A percentile compares a stretch with the other conserved stretches of the same genome.
These are phyloP conservation scores for Davidsoniella eucalypti DNA, from an alignment of 2,329 filamentous ascomycete species.

Conservation along the genomic window DNA sequence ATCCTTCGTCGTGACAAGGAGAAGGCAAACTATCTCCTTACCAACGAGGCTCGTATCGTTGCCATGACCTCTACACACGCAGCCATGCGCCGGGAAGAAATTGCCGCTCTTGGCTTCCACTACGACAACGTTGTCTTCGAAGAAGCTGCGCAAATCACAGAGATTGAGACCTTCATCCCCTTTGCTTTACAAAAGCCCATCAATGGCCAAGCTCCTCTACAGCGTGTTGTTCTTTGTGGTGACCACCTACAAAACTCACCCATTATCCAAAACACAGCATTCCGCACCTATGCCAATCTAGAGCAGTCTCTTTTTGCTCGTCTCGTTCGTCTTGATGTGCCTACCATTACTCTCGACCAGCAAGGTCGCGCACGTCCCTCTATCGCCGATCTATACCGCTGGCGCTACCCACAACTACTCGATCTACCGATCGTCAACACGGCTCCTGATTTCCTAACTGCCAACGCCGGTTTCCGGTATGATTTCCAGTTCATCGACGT, in stretches of 20 bases:
- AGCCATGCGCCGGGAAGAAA: slow-evolving; percentile 82
- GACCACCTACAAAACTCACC: slow-evolving; percentile 96
- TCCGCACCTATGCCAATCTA: slow-evolving; percentile 86
- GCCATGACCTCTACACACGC: slow-evolving; percentile 99
- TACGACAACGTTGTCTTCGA: slow-evolving; percentile 99
- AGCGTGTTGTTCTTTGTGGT: slow-evolving; percentile 80
- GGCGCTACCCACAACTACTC: slow-evolving; percentile 71
- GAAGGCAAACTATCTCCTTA: slow-evolving; percentile 88
- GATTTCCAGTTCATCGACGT: slow-evolving; percentile 97
- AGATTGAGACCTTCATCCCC: slow-evolving; percentile 93
- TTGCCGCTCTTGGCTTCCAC: slow-evolving; percentile 79
- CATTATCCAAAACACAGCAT: slow-evolving; percentile 84
- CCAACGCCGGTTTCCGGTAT: slow-evolving; percentile 83
- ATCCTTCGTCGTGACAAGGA: slow-evolving; percentile 77
- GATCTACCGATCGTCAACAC: slow-evolving; percentile 61
- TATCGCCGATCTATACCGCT: slow-evolving; percentile 79
- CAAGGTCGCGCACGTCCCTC: slow-evolving; percentile 81
- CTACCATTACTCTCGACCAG: slow-evolving; percentile 74
- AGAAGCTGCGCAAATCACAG: slow-evolving; percentile 93
- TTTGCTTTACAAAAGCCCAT: slow-evolving; percentile 75
- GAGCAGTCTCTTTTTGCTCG: slow-evolving; percentile 91
- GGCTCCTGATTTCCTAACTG: slow-evolving; percentile 53
- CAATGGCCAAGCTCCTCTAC: slow-evolving; percentile 56
- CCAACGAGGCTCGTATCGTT: slow-evolving; percentile 90
- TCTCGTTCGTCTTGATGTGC: slow-evolving; percentile 81